Evolutionary conservation across 768 basidiomycete species (phyloP), one percentile per base, ranked within the genome.

Genomic region (Leucosporidium scottii): DNA sequence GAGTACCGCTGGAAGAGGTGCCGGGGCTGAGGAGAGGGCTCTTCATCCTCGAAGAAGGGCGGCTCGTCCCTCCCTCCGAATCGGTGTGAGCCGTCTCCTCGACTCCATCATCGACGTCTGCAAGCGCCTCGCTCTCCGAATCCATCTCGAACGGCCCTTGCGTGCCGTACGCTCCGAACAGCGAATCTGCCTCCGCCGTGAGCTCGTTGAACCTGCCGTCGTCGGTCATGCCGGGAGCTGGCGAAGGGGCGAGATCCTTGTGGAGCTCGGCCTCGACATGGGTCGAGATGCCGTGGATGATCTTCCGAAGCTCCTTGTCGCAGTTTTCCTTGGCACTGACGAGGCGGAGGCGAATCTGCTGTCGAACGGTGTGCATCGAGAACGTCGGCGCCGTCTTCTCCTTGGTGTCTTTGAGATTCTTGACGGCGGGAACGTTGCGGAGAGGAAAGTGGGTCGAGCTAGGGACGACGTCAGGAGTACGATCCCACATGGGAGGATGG

Each of bases 321-420:
- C 94, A 99, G 72, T 90, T 90, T 60, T 89, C 85, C 82, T 99
- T 98, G 66, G 94, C 93, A 5, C 88, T 88, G 81, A 87, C 89
- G 79, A 98, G 86, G 66, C 96, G 87, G 71, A 91, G 85, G 49
- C 89, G 91, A 75, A 98, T 91, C 81, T 97, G 93, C 64, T 91
- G 85, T 69, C 90, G 83, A 70, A 97, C 80, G 31, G 70, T 68
- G 28, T 69, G 64, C 74, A 76, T 74, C 61, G 74, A 74, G 68
- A 76, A 76, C 4, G 63, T 50, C 51, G 70, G 62, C 13, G 36
- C 21, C 23, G 51, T 21, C 48, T 49, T 68, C 27, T 34, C 64
- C n/a, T 68, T 23, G 21, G 54, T 59, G 21, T 70, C 27, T 28
- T 53, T 36, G 53, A 48, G 4, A n/a, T 27, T 39, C 30, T 64